Evolutionary conservation across 1,284 basidiomycete species (phyloP).

Genomic region (Kalmanozyma brasiliensis): DNA sequence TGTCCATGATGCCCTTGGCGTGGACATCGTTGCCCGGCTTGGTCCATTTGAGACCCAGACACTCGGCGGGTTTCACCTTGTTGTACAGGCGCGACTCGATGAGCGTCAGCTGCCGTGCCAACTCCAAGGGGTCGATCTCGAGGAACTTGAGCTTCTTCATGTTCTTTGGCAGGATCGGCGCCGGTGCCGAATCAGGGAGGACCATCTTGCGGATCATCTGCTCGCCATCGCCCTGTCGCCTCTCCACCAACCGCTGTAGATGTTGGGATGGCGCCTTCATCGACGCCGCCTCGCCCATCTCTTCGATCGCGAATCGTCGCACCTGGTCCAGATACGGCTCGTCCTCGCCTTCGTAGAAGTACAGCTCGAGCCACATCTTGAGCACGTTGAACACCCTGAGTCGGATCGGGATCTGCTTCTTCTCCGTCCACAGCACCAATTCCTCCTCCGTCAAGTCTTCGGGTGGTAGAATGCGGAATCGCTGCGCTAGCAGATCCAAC

Average conservation of each 20-base stretch:
- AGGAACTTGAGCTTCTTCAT: conserved; percentile 81
- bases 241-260: conserved; percentile 67
- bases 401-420: conserved; percentile 89
- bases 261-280: conserved; percentile 61
- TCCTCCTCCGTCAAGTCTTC: conserved; percentile 76
- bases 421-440: conserved; percentile 81
- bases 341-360: conserved; percentile 68
- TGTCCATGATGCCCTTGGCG: conserved; percentile 83
- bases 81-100: conserved; percentile 89
- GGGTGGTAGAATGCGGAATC: conserved; percentile 85
- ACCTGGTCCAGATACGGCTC: conserved; percentile 66
- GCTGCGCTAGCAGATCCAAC: conserved; percentile 83
- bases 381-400: conserved; percentile 68
- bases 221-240: conserved; percentile 59
- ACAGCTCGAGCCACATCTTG: conserved; percentile 69
- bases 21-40: conserved; percentile 40
- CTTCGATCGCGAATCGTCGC: conserved; percentile 64
- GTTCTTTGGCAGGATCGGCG: conserved; percentile 79
- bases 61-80: conserved; percentile 89
- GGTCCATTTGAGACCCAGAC: conserved; percentile 74
- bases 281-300: conserved; percentile 56
- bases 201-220: conserved; percentile 62
- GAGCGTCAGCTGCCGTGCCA: conserved; percentile 93
- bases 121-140: conserved; percentile 89
- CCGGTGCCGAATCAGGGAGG: conserved; percentile 68